Conservation (phyloP, 108 stramenopile genomes). For the Stephanodiscus minutulus region DNA sequence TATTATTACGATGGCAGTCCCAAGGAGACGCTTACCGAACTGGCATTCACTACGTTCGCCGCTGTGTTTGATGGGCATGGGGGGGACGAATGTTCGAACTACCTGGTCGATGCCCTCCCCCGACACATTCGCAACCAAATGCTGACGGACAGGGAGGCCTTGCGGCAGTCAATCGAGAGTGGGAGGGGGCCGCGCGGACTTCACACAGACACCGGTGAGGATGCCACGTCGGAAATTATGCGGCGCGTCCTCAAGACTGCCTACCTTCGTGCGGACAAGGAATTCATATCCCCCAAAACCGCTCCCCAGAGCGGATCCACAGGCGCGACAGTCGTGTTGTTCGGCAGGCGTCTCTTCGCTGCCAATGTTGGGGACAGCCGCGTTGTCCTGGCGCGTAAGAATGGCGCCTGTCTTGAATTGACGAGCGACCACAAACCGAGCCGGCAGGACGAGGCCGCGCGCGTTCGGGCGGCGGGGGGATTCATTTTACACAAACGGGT, state of each 20-base stretch:
- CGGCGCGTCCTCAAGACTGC: constrained; percentile 84
- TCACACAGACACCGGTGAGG: constrained; percentile 79
- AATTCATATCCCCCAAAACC: constrained; percentile 87
- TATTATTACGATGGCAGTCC: constrained; percentile 84
- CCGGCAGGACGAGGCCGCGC: constrained; percentile 92
- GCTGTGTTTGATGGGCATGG: constrained; percentile 98
- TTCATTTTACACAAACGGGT: constrained; percentile 96
- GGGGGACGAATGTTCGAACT: constrained; percentile 92
- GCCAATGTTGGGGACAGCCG: constrained; percentile 98
- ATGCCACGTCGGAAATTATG: constrained; percentile 89
- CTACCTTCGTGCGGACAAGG: constrained; percentile 91
- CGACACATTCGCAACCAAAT: constrained; percentile 79
- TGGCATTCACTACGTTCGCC: constrained; percentile 91
- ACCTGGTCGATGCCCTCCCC: constrained; percentile 86
- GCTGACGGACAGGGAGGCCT: constrained; percentile 73
- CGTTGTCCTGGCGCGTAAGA: constrained; percentile 87
- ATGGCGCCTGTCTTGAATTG: constrained; percentile 88
- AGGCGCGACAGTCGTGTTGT: constrained; percentile 87
- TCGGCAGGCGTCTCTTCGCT: constrained; percentile 91
- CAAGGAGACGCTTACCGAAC: constrained; percentile 75
- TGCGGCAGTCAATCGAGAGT: constrained; percentile 75
- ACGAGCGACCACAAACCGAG: constrained; percentile 97
- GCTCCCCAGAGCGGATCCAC: constrained; percentile 94
- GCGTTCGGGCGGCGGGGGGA: constrained; percentile 93
- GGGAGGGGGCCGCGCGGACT: constrained; percentile 61